Conservation (phyloP, 768 basidiomycete species). For the Rhodotorula toruloides region DNA sequence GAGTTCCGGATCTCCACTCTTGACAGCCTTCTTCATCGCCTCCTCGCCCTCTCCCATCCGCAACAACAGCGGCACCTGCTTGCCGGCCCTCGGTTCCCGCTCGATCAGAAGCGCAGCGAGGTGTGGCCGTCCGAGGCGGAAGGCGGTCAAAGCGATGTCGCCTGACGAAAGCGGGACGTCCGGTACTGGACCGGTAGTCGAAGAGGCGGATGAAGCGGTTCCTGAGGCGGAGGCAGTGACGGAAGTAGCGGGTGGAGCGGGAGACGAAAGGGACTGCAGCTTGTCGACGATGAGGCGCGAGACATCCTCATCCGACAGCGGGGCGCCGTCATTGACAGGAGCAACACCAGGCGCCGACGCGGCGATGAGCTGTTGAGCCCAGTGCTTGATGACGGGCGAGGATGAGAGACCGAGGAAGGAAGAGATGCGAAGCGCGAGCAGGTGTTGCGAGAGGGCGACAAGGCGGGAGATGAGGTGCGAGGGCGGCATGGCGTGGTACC, state of each 20-base stretch:
- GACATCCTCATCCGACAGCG: constrained; percentile 64
- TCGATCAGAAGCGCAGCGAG: constrained; percentile 85
- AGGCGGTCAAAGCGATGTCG: constrained; percentile 87
- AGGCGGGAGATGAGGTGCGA: constrained; percentile 74
- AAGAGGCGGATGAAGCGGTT: not conserved
- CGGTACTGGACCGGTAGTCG: not conserved
- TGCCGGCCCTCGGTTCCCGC: constrained; percentile 76
- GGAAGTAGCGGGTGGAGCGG: not conserved
- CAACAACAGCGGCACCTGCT: constrained; percentile 87
- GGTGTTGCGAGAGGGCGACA: constrained; percentile 78
- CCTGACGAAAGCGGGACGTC: constrained; percentile 67
- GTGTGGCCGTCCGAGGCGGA: constrained; percentile 74
- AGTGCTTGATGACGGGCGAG: constrained; percentile 77
- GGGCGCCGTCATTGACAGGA: not conserved
- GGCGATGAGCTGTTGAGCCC: constrained; percentile 88
- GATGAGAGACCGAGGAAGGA: constrained; percentile 75
- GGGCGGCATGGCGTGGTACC: constrained; percentile 76
- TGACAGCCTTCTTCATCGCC: constrained; percentile 80
- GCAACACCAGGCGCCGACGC: constrained; percentile 51
- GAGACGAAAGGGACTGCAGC: constrained; percentile 56
- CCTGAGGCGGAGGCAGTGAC: not conserved
- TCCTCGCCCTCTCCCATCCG: constrained; percentile 90
- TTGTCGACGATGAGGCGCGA: constrained; percentile 82
- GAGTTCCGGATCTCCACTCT: constrained; percentile 91
- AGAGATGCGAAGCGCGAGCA: constrained; percentile 86